Conservation (phyloP, 2,329 filamentous ascomycete species). For the Clarireedia homoeocarpa region DNA sequence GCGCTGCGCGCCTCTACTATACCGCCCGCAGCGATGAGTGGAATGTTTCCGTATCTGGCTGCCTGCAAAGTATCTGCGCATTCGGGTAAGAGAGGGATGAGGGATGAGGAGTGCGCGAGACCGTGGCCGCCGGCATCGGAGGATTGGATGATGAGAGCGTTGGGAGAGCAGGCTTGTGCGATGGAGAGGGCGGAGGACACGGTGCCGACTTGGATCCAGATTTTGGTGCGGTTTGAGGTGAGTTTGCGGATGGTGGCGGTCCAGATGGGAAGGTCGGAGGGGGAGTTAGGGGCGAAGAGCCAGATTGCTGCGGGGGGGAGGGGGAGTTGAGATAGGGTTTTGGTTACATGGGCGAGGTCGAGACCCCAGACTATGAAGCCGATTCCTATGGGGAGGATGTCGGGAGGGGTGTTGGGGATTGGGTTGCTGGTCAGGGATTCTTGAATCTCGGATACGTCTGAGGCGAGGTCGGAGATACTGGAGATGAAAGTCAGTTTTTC, state of each 20-base stretch:
- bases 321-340: conserved; percentile 27
- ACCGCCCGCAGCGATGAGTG: conserved; percentile 30
- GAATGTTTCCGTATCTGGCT: conserved; percentile 21
- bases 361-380: conserved; percentile 41
- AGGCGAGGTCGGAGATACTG: conserved; percentile 1
- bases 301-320: conserved; percentile 34
- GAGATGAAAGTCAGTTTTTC: neutral
- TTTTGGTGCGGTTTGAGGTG: conserved; percentile 20
- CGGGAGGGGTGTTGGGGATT: conserved; percentile 8
- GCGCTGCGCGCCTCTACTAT: conserved; percentile 31
- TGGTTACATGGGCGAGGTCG: conserved; percentile 29
- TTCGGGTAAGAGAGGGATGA: conserved; percentile 32
- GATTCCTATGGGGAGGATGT: conserved; percentile 37
- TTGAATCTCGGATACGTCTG: conserved; percentile 4
- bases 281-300: conserved; percentile 37
- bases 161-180: conserved; percentile 20
- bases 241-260: conserved; percentile 22
- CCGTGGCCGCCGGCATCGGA: conserved; percentile 33
- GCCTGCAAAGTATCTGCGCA: conserved; percentile 24
- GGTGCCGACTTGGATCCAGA: conserved; percentile 32
- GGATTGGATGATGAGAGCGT: conserved; percentile 32
- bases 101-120: conserved; percentile 23
- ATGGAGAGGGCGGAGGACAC: conserved; percentile 24
- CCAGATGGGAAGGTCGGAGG: conserved; percentile 26
- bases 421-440: conserved; percentile 8